A percentile compares a stretch with the other conserved stretches of the same genome.
These are phyloP conservation scores for Pseudocercospora cruenta DNA, from an alignment of 2,329 filamentous ascomycete genomes.

Conservation along the genomic window DNA sequence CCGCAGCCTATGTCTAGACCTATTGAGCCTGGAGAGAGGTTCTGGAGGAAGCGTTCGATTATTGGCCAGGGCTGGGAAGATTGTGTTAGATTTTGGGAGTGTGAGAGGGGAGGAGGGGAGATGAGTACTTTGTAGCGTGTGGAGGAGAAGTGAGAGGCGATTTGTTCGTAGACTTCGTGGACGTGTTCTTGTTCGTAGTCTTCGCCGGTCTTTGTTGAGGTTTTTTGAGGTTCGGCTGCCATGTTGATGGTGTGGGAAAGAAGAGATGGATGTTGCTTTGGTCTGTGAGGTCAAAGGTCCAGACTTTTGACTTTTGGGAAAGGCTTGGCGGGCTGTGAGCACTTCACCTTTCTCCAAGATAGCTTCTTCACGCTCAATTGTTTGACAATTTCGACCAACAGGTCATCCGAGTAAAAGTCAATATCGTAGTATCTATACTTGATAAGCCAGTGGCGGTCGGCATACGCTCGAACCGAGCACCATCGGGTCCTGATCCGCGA, in stretches of 20 bases:
- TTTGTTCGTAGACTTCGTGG: constrained; percentile 87
- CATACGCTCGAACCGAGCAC: not conserved
- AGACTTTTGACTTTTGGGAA: not conserved
- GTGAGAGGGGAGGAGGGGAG: not conserved
- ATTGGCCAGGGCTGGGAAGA: constrained; percentile 84
- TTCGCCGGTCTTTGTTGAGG: constrained; percentile 43
- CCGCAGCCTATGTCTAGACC: constrained; percentile 93
- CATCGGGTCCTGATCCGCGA: no score
- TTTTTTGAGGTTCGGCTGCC: not conserved
- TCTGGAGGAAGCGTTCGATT: constrained; percentile 75
- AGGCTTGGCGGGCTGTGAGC: not conserved
- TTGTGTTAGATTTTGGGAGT: not conserved
- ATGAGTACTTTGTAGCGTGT: constrained; percentile 68
- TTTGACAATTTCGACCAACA: no score
- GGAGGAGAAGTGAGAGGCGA: constrained; percentile 80
- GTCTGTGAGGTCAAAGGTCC: not conserved
- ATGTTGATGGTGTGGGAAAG: not conserved
- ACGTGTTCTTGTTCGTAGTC: constrained; percentile 85
- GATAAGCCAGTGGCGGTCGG: not conserved
- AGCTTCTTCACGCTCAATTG: not conserved
- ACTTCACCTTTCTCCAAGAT: not conserved
- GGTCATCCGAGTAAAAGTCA: not conserved
- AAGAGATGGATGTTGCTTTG: not conserved
- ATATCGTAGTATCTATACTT: no score
- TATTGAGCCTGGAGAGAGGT: constrained; percentile 69